phyloP scores from a whole-genome alignment of 345 rosid species.

The Arabis alpina region DNA sequence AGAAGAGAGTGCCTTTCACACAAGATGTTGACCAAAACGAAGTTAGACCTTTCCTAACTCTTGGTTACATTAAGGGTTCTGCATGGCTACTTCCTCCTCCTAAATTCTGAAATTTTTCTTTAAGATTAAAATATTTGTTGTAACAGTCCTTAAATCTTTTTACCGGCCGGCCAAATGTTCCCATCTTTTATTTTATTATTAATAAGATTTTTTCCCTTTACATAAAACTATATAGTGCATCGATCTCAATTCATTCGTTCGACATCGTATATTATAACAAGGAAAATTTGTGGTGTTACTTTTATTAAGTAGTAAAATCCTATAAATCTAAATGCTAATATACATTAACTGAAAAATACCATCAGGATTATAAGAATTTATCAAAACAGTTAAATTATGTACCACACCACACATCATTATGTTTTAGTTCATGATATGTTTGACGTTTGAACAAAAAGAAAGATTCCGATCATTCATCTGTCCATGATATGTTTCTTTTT shows the following conservation, averaged over 20 bases:
- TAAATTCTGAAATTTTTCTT: constrained; percentile 3
- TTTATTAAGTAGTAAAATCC: not conserved
- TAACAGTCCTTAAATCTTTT: not conserved
- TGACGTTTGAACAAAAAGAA: constrained; percentile 6
- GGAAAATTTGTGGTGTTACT: not conserved
- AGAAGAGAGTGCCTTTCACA: constrained; percentile 42
- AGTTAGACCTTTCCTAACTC: constrained; percentile 39
- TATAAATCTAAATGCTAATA: not conserved
- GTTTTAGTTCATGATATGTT: not conserved
- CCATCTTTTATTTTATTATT: not conserved
- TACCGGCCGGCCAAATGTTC: not conserved
- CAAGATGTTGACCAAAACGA: constrained; percentile 43
- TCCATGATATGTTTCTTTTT: not conserved
- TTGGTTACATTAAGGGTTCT: constrained; percentile 43
- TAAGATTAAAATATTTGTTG: not conserved
- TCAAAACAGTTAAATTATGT: not conserved
- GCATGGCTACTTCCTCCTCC: constrained; percentile 48
- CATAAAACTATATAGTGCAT: not conserved
- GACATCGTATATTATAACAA: not conserved
- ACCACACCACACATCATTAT: no score
- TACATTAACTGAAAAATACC: not conserved
- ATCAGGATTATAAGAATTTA: not conserved
- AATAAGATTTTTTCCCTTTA: constrained; percentile 5
- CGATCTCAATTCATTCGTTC: not conserved
- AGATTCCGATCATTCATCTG: not conserved